Conservation (phyloP, 2,329 filamentous ascomycete genomes). For the Westerdykella aurantiaca region DNA sequence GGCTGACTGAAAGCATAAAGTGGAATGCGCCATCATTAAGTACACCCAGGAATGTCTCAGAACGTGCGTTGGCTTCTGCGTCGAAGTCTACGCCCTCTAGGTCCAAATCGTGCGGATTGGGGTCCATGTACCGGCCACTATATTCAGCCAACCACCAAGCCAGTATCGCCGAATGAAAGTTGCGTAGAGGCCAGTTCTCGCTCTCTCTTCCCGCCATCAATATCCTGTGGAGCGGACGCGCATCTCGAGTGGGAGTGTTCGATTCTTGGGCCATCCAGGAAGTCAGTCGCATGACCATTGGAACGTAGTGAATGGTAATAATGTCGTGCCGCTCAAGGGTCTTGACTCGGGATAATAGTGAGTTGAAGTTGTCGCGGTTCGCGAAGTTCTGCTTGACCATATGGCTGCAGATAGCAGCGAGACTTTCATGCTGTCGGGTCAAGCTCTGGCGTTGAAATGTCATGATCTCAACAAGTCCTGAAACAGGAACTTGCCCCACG, state of each 20-base stretch:
- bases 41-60: constrained; percentile 67
- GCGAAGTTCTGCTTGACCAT: constrained; percentile 72
- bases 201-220: constrained; percentile 63
- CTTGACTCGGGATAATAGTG: constrained; percentile 63
- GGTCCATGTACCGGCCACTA: constrained; percentile 79
- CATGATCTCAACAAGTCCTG: constrained; percentile 68
- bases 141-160: constrained; percentile 92
- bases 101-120: constrained; percentile 51
- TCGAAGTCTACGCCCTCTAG: constrained; percentile 54
- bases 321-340: constrained; percentile 72
- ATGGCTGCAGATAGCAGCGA: constrained; percentile 73
- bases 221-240: constrained; percentile 62
- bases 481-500: constrained; percentile 59
- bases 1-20: constrained; percentile 78
- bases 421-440: constrained; percentile 80
- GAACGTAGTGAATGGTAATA: constrained; percentile 71
- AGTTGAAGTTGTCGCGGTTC: constrained; percentile 64
- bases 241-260: constrained; percentile 59
- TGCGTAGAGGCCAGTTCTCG: constrained; percentile 64
- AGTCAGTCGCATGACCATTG: constrained; percentile 70
- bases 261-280: constrained; percentile 72
- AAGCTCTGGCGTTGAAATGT: constrained; percentile 76
- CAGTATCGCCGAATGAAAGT: constrained; percentile 71
- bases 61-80: constrained; percentile 63
- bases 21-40: constrained; percentile 88